Base-by-base conservation (phyloP, 108 stramenopile genomes). In the Epithemia pelagica region DNA sequence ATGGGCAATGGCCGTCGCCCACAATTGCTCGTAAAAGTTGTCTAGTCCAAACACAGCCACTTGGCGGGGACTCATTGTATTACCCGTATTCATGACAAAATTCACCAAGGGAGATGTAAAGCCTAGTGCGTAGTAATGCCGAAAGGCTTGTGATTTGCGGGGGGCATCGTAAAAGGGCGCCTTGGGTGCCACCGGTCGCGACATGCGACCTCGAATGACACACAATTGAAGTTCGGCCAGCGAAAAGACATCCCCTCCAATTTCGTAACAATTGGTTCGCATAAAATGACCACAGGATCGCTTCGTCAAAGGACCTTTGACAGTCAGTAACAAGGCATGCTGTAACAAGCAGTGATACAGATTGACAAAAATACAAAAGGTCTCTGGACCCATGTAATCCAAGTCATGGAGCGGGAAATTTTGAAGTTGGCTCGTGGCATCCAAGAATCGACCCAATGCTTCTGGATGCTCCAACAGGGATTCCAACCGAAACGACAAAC, bases 241-340 rank as follows among this genome's bases (percentile, higher is more conserved):
- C n/a, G 94, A 94, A 74, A 97, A 97, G 0, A 97, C 89, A 67
- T 97, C 97, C 10, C 82, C 77, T 21, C 94, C 95, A 37, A 95
- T 88, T 71, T 97, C 97, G 65, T 97, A 97, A 59, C 92, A 95
- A 32, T 86, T 77, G 37, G 85, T 81, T 37, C 89, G 76, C 85
- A 87, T 86, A 58, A 96, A 90, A 52, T 80, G 79, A 23, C 61
- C 72, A 19, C 77, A 62, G n/a, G 79, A 74, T 64, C 85, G 75
- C 78, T 80, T 89, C 26, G 76, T 73, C 24, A 87, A 81, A 7
- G 88, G 86, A 56, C 91, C 91, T 59, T 89, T 85, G 29, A 87
- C 76, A n/a, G 88, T 78, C 10, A 96, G 78, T 25, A 97, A 84
- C 61, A 95, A 76, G 24, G 94, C 88, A 70, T 97, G 97, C 68